Evolutionary conservation across 106 monocot genomes (phyloP).

Genomic region (Phalaenopsis aphrodite): DNA sequence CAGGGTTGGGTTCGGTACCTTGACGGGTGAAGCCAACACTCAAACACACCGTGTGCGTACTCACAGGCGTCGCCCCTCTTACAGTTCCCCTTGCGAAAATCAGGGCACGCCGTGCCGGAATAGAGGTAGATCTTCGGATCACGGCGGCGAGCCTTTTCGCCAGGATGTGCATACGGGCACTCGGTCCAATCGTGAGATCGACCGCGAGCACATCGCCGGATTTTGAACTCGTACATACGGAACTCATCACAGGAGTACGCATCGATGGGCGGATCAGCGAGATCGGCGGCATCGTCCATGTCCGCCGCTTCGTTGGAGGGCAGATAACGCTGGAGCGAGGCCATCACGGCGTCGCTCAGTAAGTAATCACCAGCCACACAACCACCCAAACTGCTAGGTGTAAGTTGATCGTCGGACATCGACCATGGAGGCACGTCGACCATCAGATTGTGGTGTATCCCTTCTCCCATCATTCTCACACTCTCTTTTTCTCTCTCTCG

Average conservation of each 20-base stretch:
- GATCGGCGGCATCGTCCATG: neutral
- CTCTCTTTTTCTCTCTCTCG: neutral
- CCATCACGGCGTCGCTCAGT: conserved; percentile 16
- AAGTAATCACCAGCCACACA: neutral
- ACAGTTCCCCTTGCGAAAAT: conserved; percentile 66
- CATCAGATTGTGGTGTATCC: conserved; percentile 24
- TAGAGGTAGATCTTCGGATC: conserved; percentile 63
- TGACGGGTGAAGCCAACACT: conserved; percentile 91
- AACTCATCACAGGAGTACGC: conserved; percentile 76
- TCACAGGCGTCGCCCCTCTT: conserved; percentile 54
- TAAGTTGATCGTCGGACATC: conserved; percentile 9
- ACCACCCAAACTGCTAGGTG: neutral
- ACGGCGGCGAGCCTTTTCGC: conserved; percentile 70
- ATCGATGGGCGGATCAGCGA: conserved; percentile 15
- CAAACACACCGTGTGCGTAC: conserved; percentile 83
- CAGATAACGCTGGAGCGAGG: conserved; percentile 24
- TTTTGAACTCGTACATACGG: conserved; percentile 88
- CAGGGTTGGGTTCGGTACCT: conserved; percentile 83
- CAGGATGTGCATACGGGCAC: conserved; percentile 74
- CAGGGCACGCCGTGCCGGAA: conserved; percentile 60
- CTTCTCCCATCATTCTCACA: conserved; percentile 17
- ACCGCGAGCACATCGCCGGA: conserved; percentile 60
- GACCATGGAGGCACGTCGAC: conserved; percentile 43
- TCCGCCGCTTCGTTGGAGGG: conserved; percentile 15
- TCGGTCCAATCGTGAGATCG: conserved; percentile 74